Base-by-base conservation (phyloP, 306 rosid genomes). In the Quercus cerris region DNA sequence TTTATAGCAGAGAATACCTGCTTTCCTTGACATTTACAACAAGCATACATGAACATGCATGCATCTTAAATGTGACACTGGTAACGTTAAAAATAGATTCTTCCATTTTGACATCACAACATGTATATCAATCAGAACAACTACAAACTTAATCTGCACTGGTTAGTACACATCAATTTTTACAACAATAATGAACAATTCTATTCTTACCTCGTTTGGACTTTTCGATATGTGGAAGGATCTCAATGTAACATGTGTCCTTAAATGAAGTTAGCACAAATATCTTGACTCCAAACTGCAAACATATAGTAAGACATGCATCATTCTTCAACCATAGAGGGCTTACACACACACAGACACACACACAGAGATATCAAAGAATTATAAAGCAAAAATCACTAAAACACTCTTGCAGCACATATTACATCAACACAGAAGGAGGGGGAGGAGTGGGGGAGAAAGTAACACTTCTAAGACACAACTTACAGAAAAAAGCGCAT, bases 211-310 rank as follows among this genome's bases (percentile, higher is more conserved):
- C 91, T 82, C 97, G 78, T 68, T 67, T 89, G 73, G 98, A 95
- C 86, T 88, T 95, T 77, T 75, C 87, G 18, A 68, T 64, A 80
- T 89, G 91, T 58, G 99, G 99, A 83, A 93, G 93, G 81, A 95
- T 95, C 90, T 95, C 99, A 7, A 95, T 93, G 80, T 89, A 93
- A 68, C 99, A 93, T 0, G 98, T 95, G 85, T 91, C 94, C 82
- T 89, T 93, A 73, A 91, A 95, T 28, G 99, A 95, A 18, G 99
- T 95, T 75, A 95, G 86, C 30, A 95, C 94, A 85, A 95, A 90
- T 75, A 95, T 90, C 86, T 95, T 95, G 85, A 95, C 89, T 61
- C 99, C 99, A 83, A 84, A 93, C 99, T 95, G 98, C 86, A 88
- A 56, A 84, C 18, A 81, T 9, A 79, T 1, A 25, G 73, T 9